A percentile compares a stretch with the other conserved stretches of the same genome.
These are phyloP conservation scores for Sclerotinia glacialis DNA, from an alignment of 2,329 filamentous ascomycete genomes.

Conservation along the genomic window DNA sequence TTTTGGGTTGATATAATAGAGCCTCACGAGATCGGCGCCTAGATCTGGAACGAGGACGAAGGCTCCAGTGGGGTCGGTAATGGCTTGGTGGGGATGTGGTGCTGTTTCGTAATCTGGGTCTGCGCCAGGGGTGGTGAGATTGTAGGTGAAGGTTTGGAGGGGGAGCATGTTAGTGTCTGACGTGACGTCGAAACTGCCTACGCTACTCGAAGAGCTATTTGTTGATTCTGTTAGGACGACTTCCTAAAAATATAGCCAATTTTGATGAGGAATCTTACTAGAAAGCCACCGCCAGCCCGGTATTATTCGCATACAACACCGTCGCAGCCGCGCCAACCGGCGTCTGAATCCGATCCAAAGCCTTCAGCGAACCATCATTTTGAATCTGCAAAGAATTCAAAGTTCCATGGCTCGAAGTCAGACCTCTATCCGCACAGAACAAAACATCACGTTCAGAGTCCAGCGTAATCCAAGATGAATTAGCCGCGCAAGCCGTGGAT, in stretches of 20 bases:
- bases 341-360: slow-evolving; percentile 11
- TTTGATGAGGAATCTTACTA: not conserved
- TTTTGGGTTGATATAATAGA: slow-evolving; percentile 45
- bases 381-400: slow-evolving; percentile 16
- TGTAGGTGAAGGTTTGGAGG: slow-evolving; percentile 14
- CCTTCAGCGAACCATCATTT: not conserved
- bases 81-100: slow-evolving; percentile 49
- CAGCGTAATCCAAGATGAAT: not conserved
- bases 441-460: not conserved
- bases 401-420: not conserved
- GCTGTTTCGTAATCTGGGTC: not conserved
- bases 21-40: slow-evolving; percentile 47
- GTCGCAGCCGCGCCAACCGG: not conserved
- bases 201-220: slow-evolving; percentile 5
- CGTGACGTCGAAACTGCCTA: not conserved
- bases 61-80: slow-evolving; percentile 50
- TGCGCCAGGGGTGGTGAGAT: not conserved
- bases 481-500: not conserved
- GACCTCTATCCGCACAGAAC: slow-evolving; percentile 3
- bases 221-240: not conserved
- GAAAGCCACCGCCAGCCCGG: slow-evolving; percentile 3
- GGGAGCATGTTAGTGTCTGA: not conserved
- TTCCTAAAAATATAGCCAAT: not conserved
- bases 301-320: slow-evolving; percentile 4
- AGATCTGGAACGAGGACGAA: slow-evolving; percentile 52